phyloP scores from a whole-genome alignment of 2,329 filamentous ascomycete species.

The Rhytidhysteron rufulum region DNA sequence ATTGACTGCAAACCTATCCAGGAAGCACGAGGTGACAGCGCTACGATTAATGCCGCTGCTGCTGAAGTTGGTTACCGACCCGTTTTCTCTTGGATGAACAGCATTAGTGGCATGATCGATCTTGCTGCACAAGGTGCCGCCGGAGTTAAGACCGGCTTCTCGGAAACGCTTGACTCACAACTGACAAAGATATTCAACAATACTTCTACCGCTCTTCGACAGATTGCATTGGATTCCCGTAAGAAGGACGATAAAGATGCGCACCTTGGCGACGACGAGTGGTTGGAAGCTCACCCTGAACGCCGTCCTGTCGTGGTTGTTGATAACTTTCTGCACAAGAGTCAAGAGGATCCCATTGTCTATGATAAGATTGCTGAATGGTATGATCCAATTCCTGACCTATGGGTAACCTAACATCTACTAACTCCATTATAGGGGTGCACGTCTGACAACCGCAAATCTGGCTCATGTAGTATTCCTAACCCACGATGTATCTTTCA shows the following conservation, averaged over 20 bases:
- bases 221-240: conserved; percentile 67
- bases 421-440: conserved; percentile 53
- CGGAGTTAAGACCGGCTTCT: conserved; percentile 90
- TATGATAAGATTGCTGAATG: conserved; percentile 68
- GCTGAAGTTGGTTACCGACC: conserved; percentile 83
- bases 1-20: conserved; percentile 93
- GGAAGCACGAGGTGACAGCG: conserved; percentile 82
- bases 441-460: conserved; percentile 77
- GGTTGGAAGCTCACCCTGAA: conserved; percentile 85
- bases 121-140: conserved; percentile 91
- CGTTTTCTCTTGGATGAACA: conserved; percentile 96
- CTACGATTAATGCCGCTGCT: conserved; percentile 79
- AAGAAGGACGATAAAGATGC: conserved; percentile 71
- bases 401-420: too few relatives aligned
- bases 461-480: conserved; percentile 93
- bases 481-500: conserved; percentile 83
- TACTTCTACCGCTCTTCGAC: conserved; percentile 72
- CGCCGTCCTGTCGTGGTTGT: conserved; percentile 78
- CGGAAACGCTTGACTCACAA: conserved; percentile 85
- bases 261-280: conserved; percentile 75
- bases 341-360: conserved; percentile 43
- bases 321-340: conserved; percentile 87
- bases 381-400: conserved; percentile 19
- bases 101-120: conserved; percentile 85
- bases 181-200: conserved; percentile 86